Evolutionary conservation across 2,329 filamentous ascomycete genomes (phyloP).

Genomic region (Coleophoma eucalyptorum): DNA sequence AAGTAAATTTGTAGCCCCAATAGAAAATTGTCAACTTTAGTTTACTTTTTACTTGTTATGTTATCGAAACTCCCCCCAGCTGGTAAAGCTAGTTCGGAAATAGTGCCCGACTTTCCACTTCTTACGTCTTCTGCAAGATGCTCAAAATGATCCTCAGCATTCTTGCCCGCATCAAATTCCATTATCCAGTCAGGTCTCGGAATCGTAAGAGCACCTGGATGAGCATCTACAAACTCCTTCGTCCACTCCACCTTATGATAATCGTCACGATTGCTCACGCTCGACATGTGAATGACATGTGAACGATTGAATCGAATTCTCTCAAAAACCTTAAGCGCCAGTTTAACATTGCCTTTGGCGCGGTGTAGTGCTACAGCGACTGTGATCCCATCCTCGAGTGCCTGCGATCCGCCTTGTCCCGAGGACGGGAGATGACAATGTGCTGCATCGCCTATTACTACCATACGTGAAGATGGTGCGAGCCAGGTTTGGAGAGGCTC

Average conservation of each 20-base stretch:
- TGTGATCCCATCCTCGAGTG: conserved; percentile 30
- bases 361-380: conserved; percentile 25
- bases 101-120: background rate
- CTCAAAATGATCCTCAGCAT: background rate
- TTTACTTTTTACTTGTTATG: too few species aligned
- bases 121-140: background rate
- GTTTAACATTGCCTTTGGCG: background rate
- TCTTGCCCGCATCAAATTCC: background rate
- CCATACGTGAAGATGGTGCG: background rate
- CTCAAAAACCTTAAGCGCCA: background rate
- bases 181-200: background rate
- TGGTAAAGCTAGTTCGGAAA: background rate
- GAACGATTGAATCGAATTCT: background rate
- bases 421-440: conserved; percentile 68
- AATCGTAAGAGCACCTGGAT: background rate
- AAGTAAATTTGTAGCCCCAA: too few species aligned
- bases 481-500: background rate
- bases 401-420: conserved; percentile 53
- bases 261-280: background rate
- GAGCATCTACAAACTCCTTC: too few species aligned
- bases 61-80: background rate
- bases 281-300: background rate
- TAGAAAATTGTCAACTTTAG: too few species aligned
- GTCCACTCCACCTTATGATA: background rate
- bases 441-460: conserved; percentile 54